Conservation (phyloP, 2,329 filamentous ascomycete species). For the Fusarium scirpi region DNA sequence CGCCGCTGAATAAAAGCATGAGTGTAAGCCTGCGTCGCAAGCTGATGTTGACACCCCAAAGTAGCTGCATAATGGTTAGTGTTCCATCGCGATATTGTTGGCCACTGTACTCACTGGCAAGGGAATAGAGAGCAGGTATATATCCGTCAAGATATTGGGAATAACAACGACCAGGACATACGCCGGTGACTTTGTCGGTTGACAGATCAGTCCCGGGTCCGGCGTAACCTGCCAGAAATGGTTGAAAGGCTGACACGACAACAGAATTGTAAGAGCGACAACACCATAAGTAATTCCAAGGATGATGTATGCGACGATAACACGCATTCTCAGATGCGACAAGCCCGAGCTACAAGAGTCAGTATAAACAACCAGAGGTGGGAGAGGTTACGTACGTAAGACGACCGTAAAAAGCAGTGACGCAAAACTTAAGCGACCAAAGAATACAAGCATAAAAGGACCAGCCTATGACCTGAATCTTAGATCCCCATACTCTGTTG, state of each 20-base stretch:
- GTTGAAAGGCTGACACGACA: conserved; percentile 52
- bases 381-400: conserved; percentile 46
- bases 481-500: conserved; percentile 47
- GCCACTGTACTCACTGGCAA: conserved; percentile 17
- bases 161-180: conserved; percentile 40
- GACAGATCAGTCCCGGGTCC: conserved; percentile 46
- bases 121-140: conserved; percentile 36
- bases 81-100: accelerated
- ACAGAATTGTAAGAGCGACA: conserved; percentile 29
- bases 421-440: conserved; percentile 49
- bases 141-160: conserved; percentile 38
- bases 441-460: conserved; percentile 50
- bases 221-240: conserved; percentile 64
- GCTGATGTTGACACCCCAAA: conserved; percentile 42
- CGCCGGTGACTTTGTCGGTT: conserved; percentile 38
- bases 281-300: conserved; percentile 29
- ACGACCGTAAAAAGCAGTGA: conserved; percentile 47
- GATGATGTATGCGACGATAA: conserved; percentile 32
- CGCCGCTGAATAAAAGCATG: conserved; percentile 39
- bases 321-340: conserved; percentile 26
- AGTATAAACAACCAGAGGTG: background rate
- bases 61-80: conserved; percentile 14
- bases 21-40: conserved; percentile 40
- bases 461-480: conserved; percentile 50
- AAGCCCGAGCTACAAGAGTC: conserved; percentile 31